Evolutionary conservation across 148 eudicot species (phyloP).

Genomic region (Chenopodium suecicum): DNA sequence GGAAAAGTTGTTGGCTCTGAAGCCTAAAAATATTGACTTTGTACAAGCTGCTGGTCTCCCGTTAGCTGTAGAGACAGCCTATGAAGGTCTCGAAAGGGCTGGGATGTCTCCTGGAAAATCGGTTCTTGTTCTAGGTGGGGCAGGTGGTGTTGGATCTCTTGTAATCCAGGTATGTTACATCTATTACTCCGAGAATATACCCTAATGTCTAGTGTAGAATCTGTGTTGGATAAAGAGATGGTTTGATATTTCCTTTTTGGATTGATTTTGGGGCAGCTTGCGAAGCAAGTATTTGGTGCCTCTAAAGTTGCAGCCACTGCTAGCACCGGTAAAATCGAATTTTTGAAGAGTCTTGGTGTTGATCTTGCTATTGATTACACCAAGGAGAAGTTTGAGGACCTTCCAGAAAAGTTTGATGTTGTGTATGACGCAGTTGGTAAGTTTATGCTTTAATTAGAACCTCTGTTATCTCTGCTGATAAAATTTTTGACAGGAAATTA

Average conservation of each 20-base stretch:
- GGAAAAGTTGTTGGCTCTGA: conserved; percentile 73
- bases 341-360: conserved; percentile 77
- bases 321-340: conserved; percentile 77
- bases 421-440: conserved; percentile 92
- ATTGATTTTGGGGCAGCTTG: conserved; percentile 50
- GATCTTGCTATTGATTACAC: conserved; percentile 90
- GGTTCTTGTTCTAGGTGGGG: conserved; percentile 84
- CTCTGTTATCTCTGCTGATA: conserved; percentile 1
- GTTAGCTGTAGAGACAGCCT: conserved; percentile 86
- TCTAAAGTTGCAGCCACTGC: conserved; percentile 96
- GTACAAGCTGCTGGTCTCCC: conserved; percentile 83
- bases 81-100: conserved; percentile 85
- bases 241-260: neutral
- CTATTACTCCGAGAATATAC: neutral
- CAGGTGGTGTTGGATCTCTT: conserved; percentile 95
- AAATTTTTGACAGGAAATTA: neutral
- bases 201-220: neutral
- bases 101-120: conserved; percentile 81
- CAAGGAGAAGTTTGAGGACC: conserved; percentile 81
- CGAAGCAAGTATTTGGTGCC: conserved; percentile 92
- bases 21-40: conserved; percentile 77
- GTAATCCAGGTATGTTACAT: conserved; percentile 65
- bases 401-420: conserved; percentile 82
- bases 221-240: neutral
- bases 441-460: conserved; percentile 12